Conservation (phyloP, 2,329 filamentous ascomycete genomes). For the Cordyceps tenuipes region DNA sequence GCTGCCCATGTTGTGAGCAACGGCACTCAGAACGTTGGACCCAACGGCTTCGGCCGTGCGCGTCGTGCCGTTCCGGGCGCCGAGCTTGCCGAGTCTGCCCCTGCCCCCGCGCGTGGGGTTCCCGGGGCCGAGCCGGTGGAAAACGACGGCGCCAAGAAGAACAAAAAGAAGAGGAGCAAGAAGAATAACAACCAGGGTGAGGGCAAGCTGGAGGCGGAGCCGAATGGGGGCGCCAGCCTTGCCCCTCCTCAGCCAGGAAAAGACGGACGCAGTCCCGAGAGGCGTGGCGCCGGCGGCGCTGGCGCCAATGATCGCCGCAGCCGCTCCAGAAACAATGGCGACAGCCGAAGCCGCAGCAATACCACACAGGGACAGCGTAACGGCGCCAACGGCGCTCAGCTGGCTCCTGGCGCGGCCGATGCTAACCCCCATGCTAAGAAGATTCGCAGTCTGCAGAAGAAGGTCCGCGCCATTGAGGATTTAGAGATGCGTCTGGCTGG, state of each 20-base stretch:
- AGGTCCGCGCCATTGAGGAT: slow-evolving; percentile 95
- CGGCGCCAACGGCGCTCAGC: slow-evolving; percentile 18
- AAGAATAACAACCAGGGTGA: slow-evolving; percentile 53
- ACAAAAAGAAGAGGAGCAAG: slow-evolving; percentile 96
- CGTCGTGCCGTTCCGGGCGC: slow-evolving; percentile 82
- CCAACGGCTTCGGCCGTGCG: slow-evolving; percentile 71
- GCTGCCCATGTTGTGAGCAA: slow-evolving; percentile 77
- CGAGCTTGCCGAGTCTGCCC: slow-evolving; percentile 58
- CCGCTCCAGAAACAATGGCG: slow-evolving; percentile 45
- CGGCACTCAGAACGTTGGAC: slow-evolving; percentile 58
- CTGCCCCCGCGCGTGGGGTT: slow-evolving; percentile 61
- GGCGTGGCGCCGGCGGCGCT: slow-evolving; percentile 34
- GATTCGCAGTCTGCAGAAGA: slow-evolving; percentile 86
- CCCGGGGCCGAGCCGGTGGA: slow-evolving; percentile 55
- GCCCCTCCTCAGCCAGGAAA: slow-evolving; percentile 39
- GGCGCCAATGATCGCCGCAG: slow-evolving; percentile 35
- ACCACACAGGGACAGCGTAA: slow-evolving; percentile 32
- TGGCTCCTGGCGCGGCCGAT: slow-evolving; percentile 30
- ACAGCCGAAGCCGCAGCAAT: slow-evolving; percentile 42
- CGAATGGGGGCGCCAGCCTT: slow-evolving; percentile 38
- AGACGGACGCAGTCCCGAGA: slow-evolving; percentile 57
- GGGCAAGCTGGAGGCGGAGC: slow-evolving; percentile 42
- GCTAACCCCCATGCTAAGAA: slow-evolving; percentile 85
- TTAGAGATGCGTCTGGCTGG: slow-evolving; percentile 92
- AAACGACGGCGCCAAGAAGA: slow-evolving; percentile 75